Evolutionary conservation across 2,329 filamentous ascomycete species (phyloP).

Genomic region (Xylaria sp.): DNA sequence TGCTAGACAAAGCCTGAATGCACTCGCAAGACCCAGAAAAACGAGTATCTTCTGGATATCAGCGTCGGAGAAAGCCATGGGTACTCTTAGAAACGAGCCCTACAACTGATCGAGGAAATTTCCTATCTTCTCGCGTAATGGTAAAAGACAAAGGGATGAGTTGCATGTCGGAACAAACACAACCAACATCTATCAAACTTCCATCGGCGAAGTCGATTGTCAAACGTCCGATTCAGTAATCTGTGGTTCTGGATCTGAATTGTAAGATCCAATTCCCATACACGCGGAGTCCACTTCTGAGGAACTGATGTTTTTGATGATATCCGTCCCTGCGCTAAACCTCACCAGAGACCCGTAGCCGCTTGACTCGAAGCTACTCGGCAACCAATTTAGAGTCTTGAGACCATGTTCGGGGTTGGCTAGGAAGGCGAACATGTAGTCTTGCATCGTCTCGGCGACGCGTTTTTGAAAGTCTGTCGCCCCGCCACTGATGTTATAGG

Average conservation of each 20-base stretch:
- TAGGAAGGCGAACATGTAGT: slow-evolving; percentile 31
- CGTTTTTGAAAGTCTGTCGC: slow-evolving; percentile 28
- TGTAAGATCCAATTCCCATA: slow-evolving; percentile 19
- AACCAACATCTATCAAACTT: background rate
- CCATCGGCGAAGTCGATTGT: background rate
- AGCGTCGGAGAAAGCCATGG: background rate
- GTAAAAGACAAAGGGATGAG: background rate
- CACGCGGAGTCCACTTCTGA: slow-evolving; percentile 27
- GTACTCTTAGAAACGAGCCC: background rate
- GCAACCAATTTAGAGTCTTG: slow-evolving; percentile 16
- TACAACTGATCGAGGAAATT: background rate
- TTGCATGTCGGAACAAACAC: background rate
- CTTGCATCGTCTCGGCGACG: slow-evolving; percentile 30
- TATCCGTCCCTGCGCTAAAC: slow-evolving; percentile 12
- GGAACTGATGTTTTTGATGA: slow-evolving; percentile 25
- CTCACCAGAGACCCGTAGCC: slow-evolving; percentile 18
- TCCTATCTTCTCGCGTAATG: background rate
- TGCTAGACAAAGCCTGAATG: background rate
- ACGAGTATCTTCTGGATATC: too few species aligned
- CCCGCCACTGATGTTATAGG: slow-evolving; percentile 29
- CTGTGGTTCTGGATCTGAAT: slow-evolving; percentile 9
- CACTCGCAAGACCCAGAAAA: background rate
- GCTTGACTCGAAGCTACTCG: slow-evolving; percentile 1
- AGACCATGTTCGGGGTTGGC: slow-evolving; percentile 24
- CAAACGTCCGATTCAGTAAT: background rate